Percentiles rank a stretch among this genome's conserved stretches.
Conservation (phyloP, 306 rosid genomes). For the Biancaea sappan region DNA sequence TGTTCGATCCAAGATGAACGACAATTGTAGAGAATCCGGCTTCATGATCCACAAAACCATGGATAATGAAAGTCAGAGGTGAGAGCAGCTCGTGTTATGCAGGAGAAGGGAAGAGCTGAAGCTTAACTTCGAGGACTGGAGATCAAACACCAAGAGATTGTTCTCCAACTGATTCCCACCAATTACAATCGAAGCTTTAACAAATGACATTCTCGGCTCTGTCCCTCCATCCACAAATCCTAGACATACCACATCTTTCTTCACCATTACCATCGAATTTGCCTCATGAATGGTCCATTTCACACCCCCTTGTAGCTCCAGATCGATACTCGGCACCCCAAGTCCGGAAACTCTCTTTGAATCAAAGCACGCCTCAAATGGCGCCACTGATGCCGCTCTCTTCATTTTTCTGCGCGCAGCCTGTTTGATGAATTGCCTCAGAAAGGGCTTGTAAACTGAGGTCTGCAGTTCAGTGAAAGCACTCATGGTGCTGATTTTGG, state of each 20-base stretch:
- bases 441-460: constrained; percentile 31
- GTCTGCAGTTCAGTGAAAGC: constrained; percentile 30
- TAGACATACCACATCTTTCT: constrained; percentile 40
- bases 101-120: constrained; percentile 43
- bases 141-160: constrained; percentile 39
- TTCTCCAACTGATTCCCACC: constrained; percentile 43
- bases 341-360: constrained; percentile 19
- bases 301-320: constrained; percentile 32
- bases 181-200: constrained; percentile 31
- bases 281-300: constrained; percentile 36
- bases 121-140: constrained; percentile 23
- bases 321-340: constrained; percentile 36
- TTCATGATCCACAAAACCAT: too few relatives aligned
- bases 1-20: too few relatives aligned
- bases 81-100: constrained; percentile 21
- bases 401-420: constrained; percentile 34
- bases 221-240: constrained; percentile 47
- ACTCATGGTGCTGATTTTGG: constrained; percentile 38
- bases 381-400: constrained; percentile 37
- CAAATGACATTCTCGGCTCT: constrained; percentile 20
- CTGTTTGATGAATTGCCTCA: constrained; percentile 33
- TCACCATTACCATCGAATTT: constrained; percentile 42
- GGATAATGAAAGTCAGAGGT: too few relatives aligned
- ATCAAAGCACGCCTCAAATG: constrained; percentile 45
- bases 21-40: too few relatives aligned